phyloP scores from a whole-genome alignment of 1,284 basidiomycete genomes.

The Pulveroboletus sp. region DNA sequence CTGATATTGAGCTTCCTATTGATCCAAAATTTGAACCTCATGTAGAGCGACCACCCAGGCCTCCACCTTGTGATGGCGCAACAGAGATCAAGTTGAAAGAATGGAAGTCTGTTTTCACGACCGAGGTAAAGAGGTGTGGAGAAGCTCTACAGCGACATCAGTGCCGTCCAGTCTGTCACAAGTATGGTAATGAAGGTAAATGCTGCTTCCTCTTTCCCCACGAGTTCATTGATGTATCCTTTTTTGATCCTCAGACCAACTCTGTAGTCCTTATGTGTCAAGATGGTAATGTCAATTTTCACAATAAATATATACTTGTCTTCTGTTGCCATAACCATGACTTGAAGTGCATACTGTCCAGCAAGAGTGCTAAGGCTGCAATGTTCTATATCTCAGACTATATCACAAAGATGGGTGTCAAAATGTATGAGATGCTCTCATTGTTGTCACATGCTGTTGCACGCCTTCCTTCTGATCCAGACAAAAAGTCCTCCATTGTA shows the following conservation, averaged over 20 bases:
- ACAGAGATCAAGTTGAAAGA: too few relatives aligned
- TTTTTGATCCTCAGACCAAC: conserved; percentile 9
- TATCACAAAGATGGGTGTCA: conserved; percentile 11
- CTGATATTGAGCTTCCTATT: background rate
- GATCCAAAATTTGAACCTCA: background rate
- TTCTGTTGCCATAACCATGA: conserved; percentile 16
- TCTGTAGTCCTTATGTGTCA: conserved; percentile 2
- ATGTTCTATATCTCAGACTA: conserved; percentile 20
- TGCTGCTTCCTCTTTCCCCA: conserved; percentile 12
- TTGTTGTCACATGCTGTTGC: background rate
- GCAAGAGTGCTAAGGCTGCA: conserved; percentile 12
- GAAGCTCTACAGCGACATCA: conserved; percentile 7
- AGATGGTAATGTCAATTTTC: conserved; percentile 7
- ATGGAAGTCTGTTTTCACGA: background rate
- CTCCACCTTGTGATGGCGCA: too few relatives aligned
- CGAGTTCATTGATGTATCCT: conserved; percentile 3
- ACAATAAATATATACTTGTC: conserved; percentile 11
- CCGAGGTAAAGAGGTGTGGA: conserved; percentile 11
- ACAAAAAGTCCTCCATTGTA: too few relatives aligned
- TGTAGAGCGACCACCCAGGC: background rate
- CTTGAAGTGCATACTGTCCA: conserved; percentile 14
- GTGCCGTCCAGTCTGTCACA: conserved; percentile 9
- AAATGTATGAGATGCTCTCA: background rate
- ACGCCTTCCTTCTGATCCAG: too few relatives aligned
- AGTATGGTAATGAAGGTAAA: background rate